A percentile compares a stretch with the other conserved stretches of the same genome.
These are phyloP conservation scores for Closterium sp. DNA, from an alignment of 139 green algal genomes.

Conservation along the genomic window DNA sequence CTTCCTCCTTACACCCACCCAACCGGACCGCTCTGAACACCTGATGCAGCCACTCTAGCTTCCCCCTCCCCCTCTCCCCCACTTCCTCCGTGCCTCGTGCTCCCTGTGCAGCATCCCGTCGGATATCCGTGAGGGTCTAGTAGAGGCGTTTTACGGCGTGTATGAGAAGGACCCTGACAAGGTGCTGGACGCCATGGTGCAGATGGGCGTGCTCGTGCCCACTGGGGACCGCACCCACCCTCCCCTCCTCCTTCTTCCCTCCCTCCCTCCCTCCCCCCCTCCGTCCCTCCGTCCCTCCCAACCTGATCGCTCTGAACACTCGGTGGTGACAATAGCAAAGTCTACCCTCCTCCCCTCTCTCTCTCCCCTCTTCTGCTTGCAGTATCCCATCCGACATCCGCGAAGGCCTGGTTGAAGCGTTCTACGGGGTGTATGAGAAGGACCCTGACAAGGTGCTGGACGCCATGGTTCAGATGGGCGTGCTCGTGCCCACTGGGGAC, in stretches of 20 bases:
- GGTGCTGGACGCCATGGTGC: constrained; percentile 77
- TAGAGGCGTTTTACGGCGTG: constrained; percentile 96
- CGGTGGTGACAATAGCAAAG: background rate
- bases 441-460: constrained; percentile 66
- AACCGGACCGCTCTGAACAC: background rate
- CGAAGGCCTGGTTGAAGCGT: constrained; percentile 90
- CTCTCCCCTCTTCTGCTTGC: background rate
- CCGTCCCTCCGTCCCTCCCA: no score
- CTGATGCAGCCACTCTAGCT: constrained; percentile 69
- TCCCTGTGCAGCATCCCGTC: constrained; percentile 17
- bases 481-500: constrained; percentile 81
- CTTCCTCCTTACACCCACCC: background rate
- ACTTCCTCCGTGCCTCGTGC: background rate
- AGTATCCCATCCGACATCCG: constrained; percentile 23
- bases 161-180: constrained; percentile 87
- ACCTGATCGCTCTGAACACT: background rate
- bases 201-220: constrained; percentile 89
- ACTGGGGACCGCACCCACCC: constrained; percentile 69
- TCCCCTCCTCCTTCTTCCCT: background rate
- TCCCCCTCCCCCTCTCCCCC: constrained; percentile 78
- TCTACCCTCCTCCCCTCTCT: background rate
- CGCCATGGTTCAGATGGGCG: constrained; percentile 71
- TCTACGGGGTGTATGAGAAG: constrained; percentile 94
- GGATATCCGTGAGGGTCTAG: constrained; percentile 76
- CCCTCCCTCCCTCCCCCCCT: background rate